These are phyloP conservation scores for Fusarium beomiforme DNA, from an alignment of 2,329 filamentous ascomycete genomes.

Conservation along the genomic window DNA sequence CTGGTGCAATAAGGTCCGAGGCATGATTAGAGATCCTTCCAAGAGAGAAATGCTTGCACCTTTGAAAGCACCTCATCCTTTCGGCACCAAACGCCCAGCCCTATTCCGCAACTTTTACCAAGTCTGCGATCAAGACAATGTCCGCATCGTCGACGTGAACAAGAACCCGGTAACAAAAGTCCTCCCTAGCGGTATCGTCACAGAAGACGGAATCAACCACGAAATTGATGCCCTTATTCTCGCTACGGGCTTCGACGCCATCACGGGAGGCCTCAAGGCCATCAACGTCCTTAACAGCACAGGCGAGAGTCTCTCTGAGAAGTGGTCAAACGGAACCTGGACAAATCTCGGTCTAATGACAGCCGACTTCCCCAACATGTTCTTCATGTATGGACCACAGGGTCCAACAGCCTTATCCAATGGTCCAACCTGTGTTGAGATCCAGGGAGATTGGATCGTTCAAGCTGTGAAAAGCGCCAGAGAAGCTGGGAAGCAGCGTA, in stretches of 20 bases:
- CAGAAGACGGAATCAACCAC: background rate
- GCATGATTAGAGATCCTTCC: constrained; percentile 45
- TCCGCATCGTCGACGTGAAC: constrained; percentile 7
- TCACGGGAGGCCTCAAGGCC: background rate
- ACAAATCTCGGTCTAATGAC: background rate
- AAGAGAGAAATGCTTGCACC: background rate
- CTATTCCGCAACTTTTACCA: constrained; percentile 8
- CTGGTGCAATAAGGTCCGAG: constrained; percentile 56
- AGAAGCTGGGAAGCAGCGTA: background rate
- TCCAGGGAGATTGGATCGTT: background rate
- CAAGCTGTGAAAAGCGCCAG: rapidly evolving
- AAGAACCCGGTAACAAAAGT: background rate
- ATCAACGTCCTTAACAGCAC: background rate
- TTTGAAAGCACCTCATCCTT: background rate
- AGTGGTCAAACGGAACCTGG: background rate
- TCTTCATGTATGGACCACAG: background rate
- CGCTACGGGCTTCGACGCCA: constrained; percentile 22
- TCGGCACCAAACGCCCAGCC: constrained; percentile 1
- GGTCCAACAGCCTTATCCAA: background rate
- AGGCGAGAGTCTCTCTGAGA: background rate
- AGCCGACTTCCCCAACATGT: background rate
- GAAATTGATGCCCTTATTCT: constrained; percentile 1
- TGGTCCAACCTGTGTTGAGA: background rate
- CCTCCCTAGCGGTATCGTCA: background rate
- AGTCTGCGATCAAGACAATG: constrained; percentile 13